Evolutionary conservation across 768 basidiomycete species (phyloP).

Genomic region (Leccinum rimulosum): DNA sequence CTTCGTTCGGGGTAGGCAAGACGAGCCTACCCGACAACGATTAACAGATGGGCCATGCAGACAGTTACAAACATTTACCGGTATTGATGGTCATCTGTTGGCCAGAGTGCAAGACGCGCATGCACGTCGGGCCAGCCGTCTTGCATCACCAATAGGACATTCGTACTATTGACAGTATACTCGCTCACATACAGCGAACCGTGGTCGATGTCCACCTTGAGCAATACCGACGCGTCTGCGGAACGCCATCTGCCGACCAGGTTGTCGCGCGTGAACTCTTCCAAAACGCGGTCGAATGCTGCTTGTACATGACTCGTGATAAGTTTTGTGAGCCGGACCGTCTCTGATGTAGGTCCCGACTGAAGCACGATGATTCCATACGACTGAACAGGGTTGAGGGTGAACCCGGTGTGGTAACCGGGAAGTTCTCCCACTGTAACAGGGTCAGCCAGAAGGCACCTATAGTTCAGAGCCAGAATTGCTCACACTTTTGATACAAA

Average conservation of each 20-base stretch:
- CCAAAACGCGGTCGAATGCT: constrained; percentile 33
- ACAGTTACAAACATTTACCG: constrained; percentile 20
- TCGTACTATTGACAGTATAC: constrained; percentile 33
- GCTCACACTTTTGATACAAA: constrained; percentile 19
- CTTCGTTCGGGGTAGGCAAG: constrained; percentile 12
- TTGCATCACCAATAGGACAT: constrained; percentile 36
- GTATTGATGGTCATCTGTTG: constrained; percentile 40
- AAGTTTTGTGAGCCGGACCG: constrained; percentile 32
- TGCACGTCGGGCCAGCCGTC: not conserved
- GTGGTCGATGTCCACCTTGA: constrained; percentile 31
- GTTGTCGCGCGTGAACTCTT: constrained; percentile 22
- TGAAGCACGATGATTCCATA: constrained; percentile 42
- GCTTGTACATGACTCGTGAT: constrained; percentile 34
- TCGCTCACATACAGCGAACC: constrained; percentile 31
- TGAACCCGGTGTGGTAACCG: constrained; percentile 41
- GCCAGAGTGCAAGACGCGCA: constrained; percentile 31
- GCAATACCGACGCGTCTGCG: constrained; percentile 24
- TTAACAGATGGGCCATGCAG: not conserved
- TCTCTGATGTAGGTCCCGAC: constrained; percentile 36
- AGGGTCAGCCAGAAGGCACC: not conserved
- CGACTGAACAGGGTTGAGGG: constrained; percentile 38
- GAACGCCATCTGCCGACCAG: constrained; percentile 38
- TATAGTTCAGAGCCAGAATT: not conserved
- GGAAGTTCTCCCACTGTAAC: constrained; percentile 38
- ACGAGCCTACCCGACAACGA: constrained; percentile 13